phyloP scores from a whole-genome alignment of 306 rosid species.

The Trichosanthes cucumerina region DNA sequence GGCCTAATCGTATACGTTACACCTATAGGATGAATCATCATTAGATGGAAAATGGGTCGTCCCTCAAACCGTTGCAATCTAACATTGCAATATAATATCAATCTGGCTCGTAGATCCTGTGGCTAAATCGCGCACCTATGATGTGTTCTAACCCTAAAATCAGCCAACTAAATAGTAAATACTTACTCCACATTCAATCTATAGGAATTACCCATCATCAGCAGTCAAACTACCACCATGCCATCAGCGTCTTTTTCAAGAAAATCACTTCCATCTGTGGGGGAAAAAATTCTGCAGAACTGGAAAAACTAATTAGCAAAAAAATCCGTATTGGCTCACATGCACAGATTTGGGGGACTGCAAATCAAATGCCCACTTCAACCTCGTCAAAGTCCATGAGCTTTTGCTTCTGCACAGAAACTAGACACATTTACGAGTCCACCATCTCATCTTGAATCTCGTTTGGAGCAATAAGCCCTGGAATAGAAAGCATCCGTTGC shows the following conservation, averaged over 20 bases:
- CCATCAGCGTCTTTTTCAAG: conserved; percentile 30
- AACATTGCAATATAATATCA: conserved; percentile 25
- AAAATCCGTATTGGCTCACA: conserved; percentile 28
- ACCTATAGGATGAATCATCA: conserved; percentile 43
- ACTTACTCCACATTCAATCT: conserved; percentile 55
- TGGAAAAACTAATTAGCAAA: conserved; percentile 30
- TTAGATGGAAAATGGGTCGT: conserved; percentile 29
- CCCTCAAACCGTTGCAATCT: conserved; percentile 31
- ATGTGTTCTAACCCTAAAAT: conserved; percentile 47
- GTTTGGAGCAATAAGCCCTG: conserved; percentile 93
- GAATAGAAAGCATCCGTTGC: conserved; percentile 92
- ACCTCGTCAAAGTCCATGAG: conserved; percentile 28
- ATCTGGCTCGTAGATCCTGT: conserved; percentile 22
- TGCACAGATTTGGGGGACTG: conserved; percentile 23
- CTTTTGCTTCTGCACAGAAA: conserved; percentile 15
- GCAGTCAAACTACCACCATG: conserved; percentile 31
- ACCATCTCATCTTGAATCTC: conserved; percentile 97
- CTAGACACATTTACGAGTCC: conserved; percentile 54
- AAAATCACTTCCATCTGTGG: conserved; percentile 31
- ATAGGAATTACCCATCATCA: conserved; percentile 20
- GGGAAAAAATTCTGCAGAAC: conserved; percentile 25
- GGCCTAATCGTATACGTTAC: conserved; percentile 44
- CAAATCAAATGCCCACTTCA: conserved; percentile 26
- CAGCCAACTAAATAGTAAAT: conserved; percentile 45
- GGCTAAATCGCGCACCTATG: conserved; percentile 31